A percentile compares a stretch with the other conserved stretches of the same genome.
These are phyloP conservation scores for Fusarium sp. DNA, from an alignment of 2,329 filamentous ascomycete species.

Conservation along the genomic window DNA sequence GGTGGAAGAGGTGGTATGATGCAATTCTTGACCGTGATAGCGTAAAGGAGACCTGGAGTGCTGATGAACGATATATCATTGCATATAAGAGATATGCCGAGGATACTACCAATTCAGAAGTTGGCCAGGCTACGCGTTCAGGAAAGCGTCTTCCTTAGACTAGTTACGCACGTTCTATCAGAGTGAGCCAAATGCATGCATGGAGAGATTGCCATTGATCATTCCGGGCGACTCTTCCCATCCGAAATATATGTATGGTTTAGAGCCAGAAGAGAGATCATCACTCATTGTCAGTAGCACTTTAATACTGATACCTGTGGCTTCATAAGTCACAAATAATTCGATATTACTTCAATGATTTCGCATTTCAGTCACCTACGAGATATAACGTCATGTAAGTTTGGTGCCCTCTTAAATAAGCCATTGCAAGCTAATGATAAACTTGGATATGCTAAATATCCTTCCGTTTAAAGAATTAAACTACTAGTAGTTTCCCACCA, in stretches of 20 bases:
- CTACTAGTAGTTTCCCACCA: no score
- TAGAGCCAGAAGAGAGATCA: no score
- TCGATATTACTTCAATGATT: background rate
- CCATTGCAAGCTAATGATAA: no score
- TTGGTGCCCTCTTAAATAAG: no score
- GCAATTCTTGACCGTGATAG: constrained; percentile 71
- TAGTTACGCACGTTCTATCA: background rate
- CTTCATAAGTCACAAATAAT: no score
- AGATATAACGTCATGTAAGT: no score
- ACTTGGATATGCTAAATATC: no score
- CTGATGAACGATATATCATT: constrained; percentile 73
- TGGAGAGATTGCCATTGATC: background rate
- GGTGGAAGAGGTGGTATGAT: constrained; percentile 74
- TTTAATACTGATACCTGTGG: background rate
- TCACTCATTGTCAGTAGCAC: background rate
- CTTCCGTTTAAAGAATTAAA: no score
- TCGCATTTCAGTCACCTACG: no score
- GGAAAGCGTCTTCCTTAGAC: constrained; percentile 69
- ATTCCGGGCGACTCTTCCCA: no score
- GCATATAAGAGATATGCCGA: constrained; percentile 78
- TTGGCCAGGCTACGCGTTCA: constrained; percentile 72
- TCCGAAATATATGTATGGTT: background rate
- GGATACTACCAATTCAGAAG: constrained; percentile 71
- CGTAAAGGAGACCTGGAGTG: constrained; percentile 76
- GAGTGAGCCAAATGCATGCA: no score